Evolutionary conservation across 148 eudicot species (phyloP).

Genomic region (Pharnaceum exiguum): DNA sequence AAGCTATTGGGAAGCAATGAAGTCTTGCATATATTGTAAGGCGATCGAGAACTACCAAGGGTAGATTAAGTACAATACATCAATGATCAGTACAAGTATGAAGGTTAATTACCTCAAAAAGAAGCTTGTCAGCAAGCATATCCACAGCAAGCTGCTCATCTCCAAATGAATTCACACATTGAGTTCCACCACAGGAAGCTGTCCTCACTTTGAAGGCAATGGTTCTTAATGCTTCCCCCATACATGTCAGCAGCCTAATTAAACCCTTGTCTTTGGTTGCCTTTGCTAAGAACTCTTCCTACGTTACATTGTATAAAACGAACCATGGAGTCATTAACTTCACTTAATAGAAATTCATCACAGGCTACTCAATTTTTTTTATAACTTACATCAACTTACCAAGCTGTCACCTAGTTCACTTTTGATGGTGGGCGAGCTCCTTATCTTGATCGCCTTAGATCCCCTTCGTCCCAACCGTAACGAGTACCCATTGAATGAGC

Average conservation of each 20-base stretch:
- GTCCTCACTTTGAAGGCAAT: slow-evolving; percentile 95
- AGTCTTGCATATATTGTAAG: too few species aligned
- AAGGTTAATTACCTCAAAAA: slow-evolving; percentile 53
- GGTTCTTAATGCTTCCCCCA: slow-evolving; percentile 96
- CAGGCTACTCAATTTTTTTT: too few species aligned
- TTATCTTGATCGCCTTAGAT: slow-evolving; percentile 51
- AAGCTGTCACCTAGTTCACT: slow-evolving; percentile 91
- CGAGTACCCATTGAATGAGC: slow-evolving; percentile 72
- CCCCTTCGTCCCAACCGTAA: slow-evolving; percentile 53
- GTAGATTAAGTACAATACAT: too few species aligned
- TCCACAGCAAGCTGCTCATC: slow-evolving; percentile 99
- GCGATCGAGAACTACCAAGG: background rate
- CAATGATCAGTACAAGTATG: background rate
- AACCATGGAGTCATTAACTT: background rate
- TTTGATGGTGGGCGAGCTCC: slow-evolving; percentile 51
- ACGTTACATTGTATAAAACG: slow-evolving; percentile 8
- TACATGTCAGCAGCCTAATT: slow-evolving; percentile 72
- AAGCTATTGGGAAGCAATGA: too few species aligned
- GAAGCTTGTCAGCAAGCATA: slow-evolving; percentile 93
- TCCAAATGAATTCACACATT: slow-evolving; percentile 90
- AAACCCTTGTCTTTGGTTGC: slow-evolving; percentile 82
- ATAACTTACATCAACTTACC: slow-evolving; percentile 53
- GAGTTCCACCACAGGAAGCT: slow-evolving; percentile 97
- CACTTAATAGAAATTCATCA: background rate
- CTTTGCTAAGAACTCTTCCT: slow-evolving; percentile 93